These are phyloP conservation scores for Hymenochaete sp. DNA, from an alignment of 1,284 basidiomycete genomes.

Conservation along the genomic window DNA sequence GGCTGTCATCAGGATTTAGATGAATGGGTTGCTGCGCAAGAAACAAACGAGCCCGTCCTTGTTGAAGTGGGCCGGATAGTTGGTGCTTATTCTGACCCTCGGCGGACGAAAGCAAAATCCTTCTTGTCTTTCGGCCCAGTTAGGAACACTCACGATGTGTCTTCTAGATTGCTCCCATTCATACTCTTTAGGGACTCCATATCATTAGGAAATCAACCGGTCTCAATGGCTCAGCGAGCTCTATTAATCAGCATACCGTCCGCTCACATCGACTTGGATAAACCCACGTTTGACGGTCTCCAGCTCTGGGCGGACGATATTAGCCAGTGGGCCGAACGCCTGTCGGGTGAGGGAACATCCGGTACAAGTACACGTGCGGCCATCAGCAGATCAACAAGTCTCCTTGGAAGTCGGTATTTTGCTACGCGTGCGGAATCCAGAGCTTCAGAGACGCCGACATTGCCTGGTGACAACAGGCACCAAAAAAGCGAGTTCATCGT, in stretches of 20 bases:
- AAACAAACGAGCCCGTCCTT: not conserved
- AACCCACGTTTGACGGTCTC: conserved; percentile 59
- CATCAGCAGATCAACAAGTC: conserved; percentile 50
- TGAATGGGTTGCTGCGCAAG: conserved; percentile 12
- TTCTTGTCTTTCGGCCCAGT: conserved; percentile 20
- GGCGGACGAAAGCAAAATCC: conserved; percentile 17
- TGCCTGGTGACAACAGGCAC: conserved; percentile 24
- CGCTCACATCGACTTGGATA: conserved; percentile 53
- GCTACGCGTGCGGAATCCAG: conserved; percentile 43
- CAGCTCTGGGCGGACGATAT: conserved; percentile 84
- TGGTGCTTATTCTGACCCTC: conserved; percentile 11
- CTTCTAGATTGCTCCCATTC: conserved; percentile 3
- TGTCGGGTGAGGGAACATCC: conserved; percentile 26
- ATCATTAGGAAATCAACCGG: not conserved
- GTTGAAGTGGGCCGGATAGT: conserved; percentile 12
- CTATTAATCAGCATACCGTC: conserved; percentile 52
- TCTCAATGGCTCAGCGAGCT: conserved; percentile 6
- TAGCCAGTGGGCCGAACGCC: conserved; percentile 53
- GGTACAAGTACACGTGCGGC: conserved; percentile 25
- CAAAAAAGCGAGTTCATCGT: conserved; percentile 38
- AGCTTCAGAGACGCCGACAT: too few relatives aligned
- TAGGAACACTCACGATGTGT: not conserved
- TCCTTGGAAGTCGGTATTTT: conserved; percentile 82
- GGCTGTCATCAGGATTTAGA: not conserved
- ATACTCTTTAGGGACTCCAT: conserved; percentile 7